Conservation (phyloP, 1,284 basidiomycete species). For the Apiotrichum laibachii region DNA sequence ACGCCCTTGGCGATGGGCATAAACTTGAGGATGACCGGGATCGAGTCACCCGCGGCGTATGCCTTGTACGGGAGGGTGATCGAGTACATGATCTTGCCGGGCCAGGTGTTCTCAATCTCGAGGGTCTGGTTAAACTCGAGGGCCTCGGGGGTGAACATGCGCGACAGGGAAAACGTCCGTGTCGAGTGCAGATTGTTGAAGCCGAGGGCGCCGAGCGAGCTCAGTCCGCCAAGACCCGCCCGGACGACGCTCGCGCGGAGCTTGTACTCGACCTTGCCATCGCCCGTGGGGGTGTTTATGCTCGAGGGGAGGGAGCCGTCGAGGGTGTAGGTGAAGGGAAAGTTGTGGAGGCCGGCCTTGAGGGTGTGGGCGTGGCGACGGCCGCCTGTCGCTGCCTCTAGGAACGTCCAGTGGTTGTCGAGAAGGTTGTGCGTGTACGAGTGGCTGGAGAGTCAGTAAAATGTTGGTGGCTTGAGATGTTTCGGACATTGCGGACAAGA, state of each 20-base stretch:
- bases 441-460: constrained; percentile 29
- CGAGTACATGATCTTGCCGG: constrained; percentile 88
- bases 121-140: constrained; percentile 92
- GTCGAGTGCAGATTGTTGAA: constrained; percentile 66
- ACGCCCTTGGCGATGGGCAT: constrained; percentile 82
- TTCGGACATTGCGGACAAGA: not conserved
- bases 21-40: constrained; percentile 80
- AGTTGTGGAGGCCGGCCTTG: constrained; percentile 62
- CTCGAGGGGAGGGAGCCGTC: constrained; percentile 78
- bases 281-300: constrained; percentile 59
- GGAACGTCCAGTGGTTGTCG: constrained; percentile 72
- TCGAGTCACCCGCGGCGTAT: constrained; percentile 80
- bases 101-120: constrained; percentile 92
- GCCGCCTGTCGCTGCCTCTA: constrained; percentile 58
- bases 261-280: constrained; percentile 74
- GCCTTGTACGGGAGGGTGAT: constrained; percentile 61
- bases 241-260: constrained; percentile 77
- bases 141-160: constrained; percentile 73
- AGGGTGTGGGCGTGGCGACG: constrained; percentile 76
- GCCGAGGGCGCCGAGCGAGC: not conserved
- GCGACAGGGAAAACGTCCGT: constrained; percentile 64
- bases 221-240: constrained; percentile 53
- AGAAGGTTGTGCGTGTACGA: constrained; percentile 65
- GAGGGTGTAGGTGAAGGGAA: constrained; percentile 75
- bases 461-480: not conserved